Base-by-base conservation (phyloP, 139 green algal species). In the Tetraselmis chui region DNA sequence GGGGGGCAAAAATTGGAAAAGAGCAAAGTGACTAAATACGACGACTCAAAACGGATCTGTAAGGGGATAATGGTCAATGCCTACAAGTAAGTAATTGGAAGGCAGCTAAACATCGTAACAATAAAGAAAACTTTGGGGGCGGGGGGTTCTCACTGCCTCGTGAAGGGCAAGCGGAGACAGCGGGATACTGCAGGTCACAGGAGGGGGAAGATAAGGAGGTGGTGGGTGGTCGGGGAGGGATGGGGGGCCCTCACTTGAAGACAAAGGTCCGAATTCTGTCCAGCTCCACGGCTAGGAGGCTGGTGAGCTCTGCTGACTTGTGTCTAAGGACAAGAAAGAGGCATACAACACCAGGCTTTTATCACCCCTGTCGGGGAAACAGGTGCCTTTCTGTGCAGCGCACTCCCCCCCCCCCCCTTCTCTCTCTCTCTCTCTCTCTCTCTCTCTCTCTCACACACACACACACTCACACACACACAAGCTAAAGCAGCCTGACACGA, bases 231-330 rank as follows among this genome's bases (percentile, higher is more conserved):
- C n/a, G n/a, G n/a, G n/a, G n/a, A n/a, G n/a, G n/a, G n/a, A n/a
- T n/a, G n/a, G n/a, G n/a, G n/a, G n/a, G n/a, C n/a, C 78, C 85
- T 74, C 77, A 91, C 90, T 89, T 91, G 87, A 98, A 97, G 0
- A 97, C 84, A 82, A 96, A 95, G 29, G 75, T 84, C 31, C 94
- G 92, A 24, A 98, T 82, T 0, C 90, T 90, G 79, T 96, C 93
- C 30, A 98, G 90, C 87, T 98, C 93, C 25, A 91, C 87, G 28
- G 86, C 90, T 0, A 98, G 88, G 2, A 96, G 83, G 58, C 82
- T 86, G 26, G 94, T 94, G 29, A 98, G 87, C 84, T 95, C 89
- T 1, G 88, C 84, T 25, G 92, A 83, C 30, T 82, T 88, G 86
- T 91, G 86, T 25, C 78, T 83, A 83, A 93, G 89, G 85, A 90